Evolutionary conservation across 2,329 filamentous ascomycete genomes (phyloP), one percentile per base, ranked within the genome.

Genomic region (Chaetothyriales sp.): DNA sequence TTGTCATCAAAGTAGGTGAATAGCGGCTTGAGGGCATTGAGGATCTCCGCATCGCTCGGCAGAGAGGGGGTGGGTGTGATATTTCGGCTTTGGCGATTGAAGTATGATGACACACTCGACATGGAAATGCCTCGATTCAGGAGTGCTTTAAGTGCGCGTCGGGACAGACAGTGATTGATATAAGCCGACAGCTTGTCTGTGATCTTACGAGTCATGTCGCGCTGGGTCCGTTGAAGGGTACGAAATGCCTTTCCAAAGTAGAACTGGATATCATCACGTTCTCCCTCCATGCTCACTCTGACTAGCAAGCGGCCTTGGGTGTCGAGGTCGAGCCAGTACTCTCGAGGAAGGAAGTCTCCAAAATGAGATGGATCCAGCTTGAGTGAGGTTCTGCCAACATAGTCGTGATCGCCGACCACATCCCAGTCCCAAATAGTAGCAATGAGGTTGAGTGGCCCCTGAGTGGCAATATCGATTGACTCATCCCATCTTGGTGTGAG

Each of bases 341-440:
- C 92, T 56, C 89, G 80, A 15, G 92, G 92, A 59, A 96, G 73
- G 64, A 94, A 98, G 66, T 98, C 92, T 60, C 87, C 83, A 68
- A 98, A 98, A 69, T 95, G 89, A 42, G 86, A 77, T n/a, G 92
- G 92, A 61, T 98, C 92, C n/a, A 98, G 74, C 68, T 98, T 98
- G 57, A 98, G 75, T 18, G 88, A 94, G n/a, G 92, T 96, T 55
- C 92, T 80, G 22, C 92, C 92, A 36, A 96, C 87, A 64, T 94
- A 96, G 63, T 98, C 92, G 64, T 98, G 92, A 63, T 96, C 92
- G 49, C 92, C 92, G 60, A 98, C 83, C 12, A 87, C 88, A 69
- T 98, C 92, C 75, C 92, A 94, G 68, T 98, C 92, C 92, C 92
- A 98, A 43, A 96, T 84, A 0, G 92, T 98, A 28, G 90, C 89